These are phyloP conservation scores for Fusarium virguliforme DNA, from an alignment of 2,329 filamentous ascomycete genomes.

Conservation along the genomic window DNA sequence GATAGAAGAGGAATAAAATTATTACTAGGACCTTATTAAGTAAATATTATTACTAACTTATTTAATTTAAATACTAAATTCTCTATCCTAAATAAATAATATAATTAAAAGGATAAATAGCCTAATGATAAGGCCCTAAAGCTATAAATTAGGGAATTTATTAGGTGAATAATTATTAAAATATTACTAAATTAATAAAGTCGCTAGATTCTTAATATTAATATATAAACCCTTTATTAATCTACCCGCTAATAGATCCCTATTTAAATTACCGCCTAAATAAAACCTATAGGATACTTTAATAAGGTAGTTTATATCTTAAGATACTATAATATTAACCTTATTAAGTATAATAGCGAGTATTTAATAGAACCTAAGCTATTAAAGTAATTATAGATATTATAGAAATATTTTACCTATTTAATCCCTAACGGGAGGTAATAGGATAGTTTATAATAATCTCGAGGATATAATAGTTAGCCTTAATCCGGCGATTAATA, in stretches of 20 bases:
- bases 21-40: neutral
- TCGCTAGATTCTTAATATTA: too few relatives aligned
- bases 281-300: neutral
- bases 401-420: neutral
- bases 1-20: neutral
- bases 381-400: neutral
- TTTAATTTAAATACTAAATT: neutral
- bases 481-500: neutral
- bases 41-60: neutral
- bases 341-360: neutral
- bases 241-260: neutral
- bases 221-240: neutral
- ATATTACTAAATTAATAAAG: too few relatives aligned
- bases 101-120: neutral
- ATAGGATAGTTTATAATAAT: neutral
- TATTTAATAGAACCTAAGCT: neutral
- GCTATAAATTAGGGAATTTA: too few relatives aligned
- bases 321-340: neutral
- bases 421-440: neutral
- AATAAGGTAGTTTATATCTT: neutral
- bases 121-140: neutral
- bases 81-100: neutral
- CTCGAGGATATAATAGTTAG: neutral
- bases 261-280: neutral
- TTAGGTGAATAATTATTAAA: too few relatives aligned